Base-by-base conservation (phyloP, 2,329 filamentous ascomycete genomes). In the Pseudogymnoascus sp. region DNA sequence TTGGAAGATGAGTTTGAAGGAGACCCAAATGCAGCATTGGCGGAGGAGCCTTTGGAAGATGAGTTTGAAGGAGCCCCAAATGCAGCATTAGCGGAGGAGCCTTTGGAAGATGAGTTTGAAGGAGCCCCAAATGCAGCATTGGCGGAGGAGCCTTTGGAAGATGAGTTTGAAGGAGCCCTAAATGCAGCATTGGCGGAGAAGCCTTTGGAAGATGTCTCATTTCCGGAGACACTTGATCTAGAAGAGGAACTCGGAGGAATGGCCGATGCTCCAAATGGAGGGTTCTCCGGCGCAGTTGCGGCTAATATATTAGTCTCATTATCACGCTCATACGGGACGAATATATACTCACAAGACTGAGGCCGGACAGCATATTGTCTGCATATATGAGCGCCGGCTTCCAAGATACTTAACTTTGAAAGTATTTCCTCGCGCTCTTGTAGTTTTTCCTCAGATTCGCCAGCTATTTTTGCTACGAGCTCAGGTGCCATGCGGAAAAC, bases 341-440 rank as follows among this genome's bases (percentile, higher is more conserved):
- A 6, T 8, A 2, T 19, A 19, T 56, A 19, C 47, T 56, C 47
- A 56, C 47, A 56, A 19, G 5, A 19, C 26, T 56, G 47, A 1
- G 47, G 47, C 2, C 66, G 47, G 37, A 62, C 65, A 19, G 65
- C 65, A 56, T 69, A 65, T 38, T 64, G 64, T 37, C 65, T 68
- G 64, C 67, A 68, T 44, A 65, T 67, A 4, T 14, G 61, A 62
- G 63, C 64, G 5, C 67, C 68, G 13, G 66, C 61, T 44, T 68
- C 62, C n/a, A 69, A 62, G 7, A 44, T 65, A 26, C 16, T 31
- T 47, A 69, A 61, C 62, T 61, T 67, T 3, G 60, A 63, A 19
- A 59, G 26, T 11, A 68, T 62, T 47, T 53, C 35, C 16, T 65
- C 61, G 53, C 67, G 64, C 42, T 68, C 63, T 4, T 62, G 8